Evolutionary conservation across 2,329 filamentous ascomycete species (phyloP), one percentile per base, ranked within the genome.

Genomic region (Talaromyces piceae): DNA sequence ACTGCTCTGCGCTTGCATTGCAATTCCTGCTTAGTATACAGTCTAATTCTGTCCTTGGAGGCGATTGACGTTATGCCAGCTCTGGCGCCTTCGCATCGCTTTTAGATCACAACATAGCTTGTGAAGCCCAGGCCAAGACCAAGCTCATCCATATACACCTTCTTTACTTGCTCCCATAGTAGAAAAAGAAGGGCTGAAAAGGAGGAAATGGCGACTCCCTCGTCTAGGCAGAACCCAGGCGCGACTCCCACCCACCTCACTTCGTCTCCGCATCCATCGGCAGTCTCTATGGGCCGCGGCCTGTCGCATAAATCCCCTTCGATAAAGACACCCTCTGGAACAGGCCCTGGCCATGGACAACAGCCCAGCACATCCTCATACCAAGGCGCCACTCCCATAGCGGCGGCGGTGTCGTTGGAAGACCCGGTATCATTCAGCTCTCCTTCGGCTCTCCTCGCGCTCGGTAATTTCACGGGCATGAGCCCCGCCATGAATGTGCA

Each of bases 131-230:
- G 45, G 41, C 50, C 30, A 47, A 27, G 27, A 11, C 27, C 20
- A 28, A 18, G 59, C 12, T 28, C 43, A 9, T 13, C 20, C 18
- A 41, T 23, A 30, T 9, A 26, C 31, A 31, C 41, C 8, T 16
- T 5, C 13, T 37, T 37, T 9, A 16, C 26, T 28, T 28, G 6
- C 11, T 18, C n/a, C n/a, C 7, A 6, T 20, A 6, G 9, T 9
- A 13, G 8, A 33, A n/a, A 33, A 12, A 47, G n/a, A n/a, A n/a
- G n/a, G n/a, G n/a, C n/a, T n/a, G n/a, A n/a, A n/a, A n/a, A n/a
- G n/a, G n/a, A n/a, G n/a, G n/a, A 45, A 51, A 74, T 74, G 72
- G 70, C 72, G 27, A 74, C 72, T 23, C 72, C 72, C 11, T 72
- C 70, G 25, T 68, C 71, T 23, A 74, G 71, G 53, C 61, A 57